Evolutionary conservation across 768 basidiomycete species (phyloP), one percentile per base, ranked within the genome.

Genomic region (Naganishia onofrii): DNA sequence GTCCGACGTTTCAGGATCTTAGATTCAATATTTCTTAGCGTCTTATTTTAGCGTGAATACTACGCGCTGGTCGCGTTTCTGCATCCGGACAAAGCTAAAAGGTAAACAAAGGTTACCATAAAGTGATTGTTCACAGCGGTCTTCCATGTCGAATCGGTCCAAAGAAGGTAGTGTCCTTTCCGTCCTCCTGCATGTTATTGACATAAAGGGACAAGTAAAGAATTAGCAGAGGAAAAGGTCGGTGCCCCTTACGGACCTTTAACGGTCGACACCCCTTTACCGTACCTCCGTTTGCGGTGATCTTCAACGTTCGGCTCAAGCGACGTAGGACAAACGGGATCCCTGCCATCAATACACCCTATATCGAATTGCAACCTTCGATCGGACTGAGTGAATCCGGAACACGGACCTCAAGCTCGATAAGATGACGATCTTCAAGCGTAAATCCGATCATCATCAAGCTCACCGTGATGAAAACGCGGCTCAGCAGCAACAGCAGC

Each of bases 401-500:
- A 26, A 28, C 60, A 6, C 12, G 36, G 23, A 36, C 42, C 42
- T 34, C 42, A 26, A 2, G 2, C 42, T 19, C 8, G 15, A 46
- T 23, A 56, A 21, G 1, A 69, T 69, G 68, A 44, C 56, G 28
- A 46, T 69, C 57, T 69, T 69, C 46, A 69, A 69, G 28, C 42
- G 68, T 12, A 69, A 69, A 54, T 48, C 46, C 57, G 68, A 69
- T 10, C 68, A 69, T 17, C 68, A 69, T 58, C 55, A 42, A 29
- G 23, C 42, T 26, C 60, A 63, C 38, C 21, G 29, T 17, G 60
- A 63, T 44, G 60, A 63, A 15, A 63, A 63, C 21, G 42, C n/a
- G 13, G n/a, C 19, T 51, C 48, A 51, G n/a, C 60, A 63, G 60
- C 38, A 42, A 44, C 60, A 26, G 60, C 36, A 63, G 26, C 29